A percentile compares a stretch with the other conserved stretches of the same genome.
These are phyloP conservation scores for Phytophthora idaei DNA, from an alignment of 352 stramenopile genomes.

Conservation along the genomic window DNA sequence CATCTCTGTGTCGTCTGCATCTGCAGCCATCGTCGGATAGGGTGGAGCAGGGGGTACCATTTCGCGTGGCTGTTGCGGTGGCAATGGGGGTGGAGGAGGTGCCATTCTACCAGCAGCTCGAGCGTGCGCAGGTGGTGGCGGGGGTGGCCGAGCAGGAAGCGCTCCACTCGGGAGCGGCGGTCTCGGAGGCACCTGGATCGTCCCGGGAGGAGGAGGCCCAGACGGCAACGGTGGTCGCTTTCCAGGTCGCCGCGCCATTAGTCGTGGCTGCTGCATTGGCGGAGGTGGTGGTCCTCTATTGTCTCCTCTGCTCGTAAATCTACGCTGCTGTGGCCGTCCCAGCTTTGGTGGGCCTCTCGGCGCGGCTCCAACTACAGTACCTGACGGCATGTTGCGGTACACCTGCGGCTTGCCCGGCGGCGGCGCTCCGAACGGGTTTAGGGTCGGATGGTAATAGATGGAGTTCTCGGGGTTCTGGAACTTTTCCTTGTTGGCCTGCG, in stretches of 20 bases:
- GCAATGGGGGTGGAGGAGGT: conserved; percentile 17
- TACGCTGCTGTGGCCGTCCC: conserved; percentile 5
- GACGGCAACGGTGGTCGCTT: conserved; percentile 67
- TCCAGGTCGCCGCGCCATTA: conserved; percentile 44
- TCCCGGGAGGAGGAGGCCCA: conserved; percentile 57
- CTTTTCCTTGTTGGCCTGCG: conserved; percentile 57
- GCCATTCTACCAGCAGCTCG: conserved; percentile 6
- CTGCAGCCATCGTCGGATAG: not conserved
- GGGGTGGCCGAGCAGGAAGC: conserved; percentile 45
- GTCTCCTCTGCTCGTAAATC: not conserved
- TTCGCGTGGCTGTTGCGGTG: conserved; percentile 10
- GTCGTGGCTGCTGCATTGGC: conserved; percentile 19
- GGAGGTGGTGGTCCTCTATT: conserved; percentile 1
- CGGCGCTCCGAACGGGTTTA: conserved; percentile 78
- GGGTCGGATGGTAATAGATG: conserved; percentile 81
- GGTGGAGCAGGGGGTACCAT: conserved; percentile 7
- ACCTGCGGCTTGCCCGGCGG: conserved; percentile 66
- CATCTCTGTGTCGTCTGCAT: not conserved
- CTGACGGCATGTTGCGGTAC: conserved; percentile 50
- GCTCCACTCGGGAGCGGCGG: conserved; percentile 57
- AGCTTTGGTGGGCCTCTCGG: conserved; percentile 16
- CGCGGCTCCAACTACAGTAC: conserved; percentile 1
- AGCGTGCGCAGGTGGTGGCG: conserved; percentile 37
- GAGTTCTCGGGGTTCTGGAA: conserved; percentile 85
- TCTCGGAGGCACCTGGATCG: conserved; percentile 62